These are phyloP conservation scores for Cucurbita moschata DNA, from an alignment of 306 rosid species.

Conservation along the genomic window DNA sequence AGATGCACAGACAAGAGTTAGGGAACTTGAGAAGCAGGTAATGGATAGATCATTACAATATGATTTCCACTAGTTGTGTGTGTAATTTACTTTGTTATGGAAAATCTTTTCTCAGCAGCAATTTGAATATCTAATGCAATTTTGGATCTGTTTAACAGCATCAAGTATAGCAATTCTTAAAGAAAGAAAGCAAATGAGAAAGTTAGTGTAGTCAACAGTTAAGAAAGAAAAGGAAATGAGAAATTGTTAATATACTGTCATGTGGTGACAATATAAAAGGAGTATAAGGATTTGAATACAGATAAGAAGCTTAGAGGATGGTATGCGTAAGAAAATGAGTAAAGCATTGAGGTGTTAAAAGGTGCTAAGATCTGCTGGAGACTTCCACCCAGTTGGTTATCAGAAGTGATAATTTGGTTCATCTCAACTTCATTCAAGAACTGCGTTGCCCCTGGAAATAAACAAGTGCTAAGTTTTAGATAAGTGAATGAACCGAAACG, in stretches of 20 bases:
- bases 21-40: constrained; percentile 96
- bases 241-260: neutral
- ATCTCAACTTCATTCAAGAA: neutral
- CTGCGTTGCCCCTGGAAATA: neutral
- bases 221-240: neutral
- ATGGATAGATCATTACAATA: neutral
- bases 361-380: neutral
- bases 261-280: neutral
- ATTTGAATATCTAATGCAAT: neutral
- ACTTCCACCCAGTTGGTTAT: neutral
- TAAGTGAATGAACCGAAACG: neutral
- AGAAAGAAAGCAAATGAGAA: neutral
- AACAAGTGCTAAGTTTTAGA: neutral
- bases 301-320: neutral
- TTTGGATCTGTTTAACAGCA: neutral
- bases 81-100: neutral
- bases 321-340: neutral
- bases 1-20: constrained; percentile 69
- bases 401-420: neutral
- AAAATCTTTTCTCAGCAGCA: neutral
- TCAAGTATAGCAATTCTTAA: neutral
- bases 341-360: neutral
- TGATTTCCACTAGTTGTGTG: neutral
- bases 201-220: neutral
- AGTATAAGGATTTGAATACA: neutral